Conservation (phyloP, 495 filamentous ascomycete genomes). For the Hypoxylon lienhwacheense region DNA sequence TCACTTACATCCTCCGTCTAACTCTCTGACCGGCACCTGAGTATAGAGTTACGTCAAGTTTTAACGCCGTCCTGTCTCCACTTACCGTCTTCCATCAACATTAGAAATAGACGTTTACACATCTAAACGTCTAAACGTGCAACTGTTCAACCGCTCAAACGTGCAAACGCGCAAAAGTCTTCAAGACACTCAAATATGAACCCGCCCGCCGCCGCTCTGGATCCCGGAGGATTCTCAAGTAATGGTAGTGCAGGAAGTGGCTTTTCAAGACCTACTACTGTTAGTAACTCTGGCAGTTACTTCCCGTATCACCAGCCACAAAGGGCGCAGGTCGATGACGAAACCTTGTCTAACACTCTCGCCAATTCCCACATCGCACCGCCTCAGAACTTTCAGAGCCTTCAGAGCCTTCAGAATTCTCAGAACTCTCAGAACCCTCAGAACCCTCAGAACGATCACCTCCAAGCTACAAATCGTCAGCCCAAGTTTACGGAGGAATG, state of each 20-base stretch:
- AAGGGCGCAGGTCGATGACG: constrained; percentile 36
- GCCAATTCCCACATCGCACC: constrained; percentile 45
- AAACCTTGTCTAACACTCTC: constrained; percentile 47
- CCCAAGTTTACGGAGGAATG: constrained; percentile 69
- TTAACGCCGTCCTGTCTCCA: constrained; percentile 27
- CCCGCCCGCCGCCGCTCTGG: constrained; percentile 23
- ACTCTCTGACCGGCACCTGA: constrained; percentile 17
- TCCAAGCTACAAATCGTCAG: constrained; percentile 26
- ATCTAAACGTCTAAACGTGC: no score
- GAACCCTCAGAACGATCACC: constrained; percentile 32
- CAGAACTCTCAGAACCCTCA: no score
- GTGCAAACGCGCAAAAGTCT: no score
- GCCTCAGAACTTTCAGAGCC: no score
- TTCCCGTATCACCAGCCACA: constrained; percentile 33
- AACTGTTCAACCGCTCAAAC: no score
- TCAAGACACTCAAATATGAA: constrained; percentile 36
- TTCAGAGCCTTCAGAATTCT: no score
- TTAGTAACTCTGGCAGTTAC: constrained; percentile 23
- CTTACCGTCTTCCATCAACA: constrained; percentile 14
- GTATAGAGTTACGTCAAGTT: constrained; percentile 23
- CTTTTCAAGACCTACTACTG: constrained; percentile 28
- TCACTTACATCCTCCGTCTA: no score
- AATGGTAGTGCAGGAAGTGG: constrained; percentile 13
- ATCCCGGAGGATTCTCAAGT: constrained; percentile 12
- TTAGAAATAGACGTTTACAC: no score